Percentiles rank a stretch among this genome's conserved stretches.
Evolutionary conservation across 169 alveolate genomes (phyloP).

Genomic region (Plasmodium malariae): DNA sequence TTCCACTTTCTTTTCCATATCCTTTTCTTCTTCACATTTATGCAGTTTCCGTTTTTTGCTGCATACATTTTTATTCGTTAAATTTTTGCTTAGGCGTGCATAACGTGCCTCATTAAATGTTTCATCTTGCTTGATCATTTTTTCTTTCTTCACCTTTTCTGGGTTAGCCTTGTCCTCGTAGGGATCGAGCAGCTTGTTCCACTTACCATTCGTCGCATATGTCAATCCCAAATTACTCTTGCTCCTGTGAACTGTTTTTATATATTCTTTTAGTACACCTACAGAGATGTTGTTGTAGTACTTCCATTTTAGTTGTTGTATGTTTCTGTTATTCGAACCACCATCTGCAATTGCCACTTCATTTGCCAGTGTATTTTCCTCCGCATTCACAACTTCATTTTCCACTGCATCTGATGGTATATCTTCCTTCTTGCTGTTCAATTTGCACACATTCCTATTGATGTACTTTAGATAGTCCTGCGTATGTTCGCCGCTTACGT

Average conservation of each 20-base stretch:
- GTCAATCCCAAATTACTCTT: not conserved
- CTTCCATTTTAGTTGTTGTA: constrained; percentile 2
- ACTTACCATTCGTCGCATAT: not conserved
- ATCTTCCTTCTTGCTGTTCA: not conserved
- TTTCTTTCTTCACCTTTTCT: not conserved
- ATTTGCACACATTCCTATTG: not conserved
- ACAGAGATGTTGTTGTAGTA: constrained; percentile 32
- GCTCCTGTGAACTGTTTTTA: constrained; percentile 16
- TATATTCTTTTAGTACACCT: constrained; percentile 39
- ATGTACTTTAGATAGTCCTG: constrained; percentile 1
- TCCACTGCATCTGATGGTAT: not conserved
- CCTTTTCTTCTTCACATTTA: not conserved
- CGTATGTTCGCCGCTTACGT: not conserved
- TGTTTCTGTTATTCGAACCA: too few relatives aligned
- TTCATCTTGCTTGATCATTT: not conserved
- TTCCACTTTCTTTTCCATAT: not conserved
- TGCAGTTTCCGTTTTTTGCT: not conserved
- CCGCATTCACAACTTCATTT: too few relatives aligned
- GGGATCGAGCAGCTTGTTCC: not conserved
- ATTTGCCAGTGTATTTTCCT: too few relatives aligned
- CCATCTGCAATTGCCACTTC: too few relatives aligned
- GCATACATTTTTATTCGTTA: not conserved
- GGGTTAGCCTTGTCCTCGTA: not conserved
- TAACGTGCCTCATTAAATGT: not conserved
- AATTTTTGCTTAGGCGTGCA: not conserved